Conservation (phyloP, 306 rosid genomes). For the Ochetophila trinervis region DNA sequence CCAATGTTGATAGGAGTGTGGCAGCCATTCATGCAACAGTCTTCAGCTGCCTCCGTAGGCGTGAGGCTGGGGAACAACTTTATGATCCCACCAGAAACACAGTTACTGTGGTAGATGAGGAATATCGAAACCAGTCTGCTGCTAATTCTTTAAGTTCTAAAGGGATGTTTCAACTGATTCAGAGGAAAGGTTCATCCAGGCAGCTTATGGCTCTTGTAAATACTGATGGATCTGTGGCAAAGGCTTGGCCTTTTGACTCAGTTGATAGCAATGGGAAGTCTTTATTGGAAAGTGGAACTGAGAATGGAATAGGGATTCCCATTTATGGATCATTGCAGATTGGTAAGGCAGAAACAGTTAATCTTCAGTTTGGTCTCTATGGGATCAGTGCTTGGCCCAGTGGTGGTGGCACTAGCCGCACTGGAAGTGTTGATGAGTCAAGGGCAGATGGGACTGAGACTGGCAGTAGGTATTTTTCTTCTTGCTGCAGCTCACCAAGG, state of each 20-base stretch:
- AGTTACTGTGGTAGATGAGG: slow-evolving; percentile 79
- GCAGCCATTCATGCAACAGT: slow-evolving; percentile 98
- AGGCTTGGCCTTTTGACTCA: slow-evolving; percentile 92
- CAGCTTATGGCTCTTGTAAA: slow-evolving; percentile 86
- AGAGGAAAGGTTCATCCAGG: slow-evolving; percentile 87
- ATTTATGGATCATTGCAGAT: slow-evolving; percentile 57
- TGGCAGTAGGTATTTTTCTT: slow-evolving; percentile 74
- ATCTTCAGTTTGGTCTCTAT: slow-evolving; percentile 93
- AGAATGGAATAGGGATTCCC: slow-evolving; percentile 42
- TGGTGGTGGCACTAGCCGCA: slow-evolving; percentile 83
- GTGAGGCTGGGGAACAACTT: slow-evolving; percentile 78
- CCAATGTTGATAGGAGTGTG: slow-evolving; percentile 96
- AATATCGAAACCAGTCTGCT: slow-evolving; percentile 82
- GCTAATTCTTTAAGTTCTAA: slow-evolving; percentile 88
- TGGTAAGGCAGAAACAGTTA: slow-evolving; percentile 76
- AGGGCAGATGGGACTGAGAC: slow-evolving; percentile 77
- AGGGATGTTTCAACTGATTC: slow-evolving; percentile 96
- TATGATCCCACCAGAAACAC: slow-evolving; percentile 72
- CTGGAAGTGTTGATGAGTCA: slow-evolving; percentile 88
- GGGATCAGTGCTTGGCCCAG: slow-evolving; percentile 96
- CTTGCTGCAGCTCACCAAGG: slow-evolving; percentile 94
- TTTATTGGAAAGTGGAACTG: slow-evolving; percentile 44
- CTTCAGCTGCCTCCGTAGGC: slow-evolving; percentile 91
- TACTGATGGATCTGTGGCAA: slow-evolving; percentile 91
- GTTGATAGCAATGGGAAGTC: slow-evolving; percentile 69